phyloP scores from a whole-genome alignment of 179 eudicot species.

The Sideroxylon spinosum region DNA sequence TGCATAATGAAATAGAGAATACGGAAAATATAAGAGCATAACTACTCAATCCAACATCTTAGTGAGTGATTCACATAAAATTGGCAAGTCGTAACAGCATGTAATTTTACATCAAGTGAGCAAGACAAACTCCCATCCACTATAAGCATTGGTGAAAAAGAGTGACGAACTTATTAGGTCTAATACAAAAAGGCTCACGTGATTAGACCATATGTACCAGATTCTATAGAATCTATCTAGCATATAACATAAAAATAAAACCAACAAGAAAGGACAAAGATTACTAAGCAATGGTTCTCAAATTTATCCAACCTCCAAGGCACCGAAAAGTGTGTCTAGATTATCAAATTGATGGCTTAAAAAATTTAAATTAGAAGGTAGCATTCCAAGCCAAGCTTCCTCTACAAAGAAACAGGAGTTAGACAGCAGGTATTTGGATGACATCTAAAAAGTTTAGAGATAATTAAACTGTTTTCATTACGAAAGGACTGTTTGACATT shows the following conservation, averaged over 20 bases:
- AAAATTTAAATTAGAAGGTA: not conserved
- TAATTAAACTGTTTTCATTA: too few relatives aligned
- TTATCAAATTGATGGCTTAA: not conserved
- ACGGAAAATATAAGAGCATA: not conserved
- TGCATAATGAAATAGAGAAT: slow-evolving; percentile 2
- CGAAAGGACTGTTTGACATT: not conserved
- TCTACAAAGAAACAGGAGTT: not conserved
- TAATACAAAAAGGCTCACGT: not conserved
- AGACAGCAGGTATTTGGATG: not conserved
- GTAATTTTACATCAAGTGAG: not conserved
- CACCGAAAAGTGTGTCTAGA: not conserved
- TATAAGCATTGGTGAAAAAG: not conserved
- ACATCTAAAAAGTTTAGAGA: too few relatives aligned
- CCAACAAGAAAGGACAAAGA: not conserved
- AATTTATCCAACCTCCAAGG: not conserved
- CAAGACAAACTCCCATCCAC: not conserved
- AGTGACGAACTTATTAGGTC: not conserved
- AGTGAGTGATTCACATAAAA: not conserved
- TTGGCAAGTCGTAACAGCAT: not conserved
- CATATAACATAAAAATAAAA: not conserved
- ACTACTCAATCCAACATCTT: not conserved
- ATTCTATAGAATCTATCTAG: not conserved
- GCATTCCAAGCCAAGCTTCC: not conserved
- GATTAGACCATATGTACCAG: slow-evolving; percentile 1
- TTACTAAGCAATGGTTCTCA: not conserved